A percentile compares a stretch with the other conserved stretches of the same genome.
phyloP scores from a whole-genome alignment of 2,329 filamentous ascomycete species.

The Salinomyces thailandicus region DNA sequence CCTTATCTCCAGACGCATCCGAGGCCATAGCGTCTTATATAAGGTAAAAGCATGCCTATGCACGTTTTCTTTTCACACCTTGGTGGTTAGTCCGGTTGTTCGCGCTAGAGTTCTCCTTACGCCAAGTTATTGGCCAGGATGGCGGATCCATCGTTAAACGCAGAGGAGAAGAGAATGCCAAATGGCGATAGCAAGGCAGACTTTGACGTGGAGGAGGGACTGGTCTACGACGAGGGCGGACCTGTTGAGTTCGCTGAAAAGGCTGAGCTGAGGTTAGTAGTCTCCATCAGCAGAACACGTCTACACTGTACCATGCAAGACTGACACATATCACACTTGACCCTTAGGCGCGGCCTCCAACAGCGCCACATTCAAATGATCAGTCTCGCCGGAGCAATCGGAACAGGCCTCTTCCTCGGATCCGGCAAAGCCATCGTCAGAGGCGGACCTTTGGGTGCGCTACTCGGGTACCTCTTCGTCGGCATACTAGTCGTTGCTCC shows the following conservation, averaged over 20 bases:
- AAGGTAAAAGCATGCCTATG: too few relatives aligned
- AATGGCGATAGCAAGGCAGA: neutral
- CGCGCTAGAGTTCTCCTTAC: neutral
- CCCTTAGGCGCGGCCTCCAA: constrained; percentile 14
- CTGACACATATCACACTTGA: too few relatives aligned
- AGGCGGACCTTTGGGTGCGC: constrained; percentile 14
- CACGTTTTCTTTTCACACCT: neutral
- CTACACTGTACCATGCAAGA: too few relatives aligned
- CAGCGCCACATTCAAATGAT: constrained; percentile 18
- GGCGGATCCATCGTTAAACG: neutral
- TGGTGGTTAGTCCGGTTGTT: neutral
- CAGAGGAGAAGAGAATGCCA: neutral
- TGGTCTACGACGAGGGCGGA: constrained; percentile 10
- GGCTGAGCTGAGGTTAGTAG: constrained; percentile 10
- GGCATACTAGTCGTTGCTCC: constrained; percentile 25
- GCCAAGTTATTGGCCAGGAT: too few relatives aligned
- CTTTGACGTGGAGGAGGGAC: constrained; percentile 7
- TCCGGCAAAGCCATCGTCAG: constrained; percentile 13
- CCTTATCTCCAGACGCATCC: too few relatives aligned
- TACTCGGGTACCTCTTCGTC: constrained; percentile 30
- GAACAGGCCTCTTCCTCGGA: constrained; percentile 21
- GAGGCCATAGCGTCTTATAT: too few relatives aligned
- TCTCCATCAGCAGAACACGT: too few relatives aligned
- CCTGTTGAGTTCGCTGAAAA: constrained; percentile 15
- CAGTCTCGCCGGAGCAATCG: constrained; percentile 19